A percentile compares a stretch with the other conserved stretches of the same genome.
These are phyloP conservation scores for Anaeromyces robustus DNA, from an alignment of 192 early-diverging fungal genomes.

Conservation along the genomic window DNA sequence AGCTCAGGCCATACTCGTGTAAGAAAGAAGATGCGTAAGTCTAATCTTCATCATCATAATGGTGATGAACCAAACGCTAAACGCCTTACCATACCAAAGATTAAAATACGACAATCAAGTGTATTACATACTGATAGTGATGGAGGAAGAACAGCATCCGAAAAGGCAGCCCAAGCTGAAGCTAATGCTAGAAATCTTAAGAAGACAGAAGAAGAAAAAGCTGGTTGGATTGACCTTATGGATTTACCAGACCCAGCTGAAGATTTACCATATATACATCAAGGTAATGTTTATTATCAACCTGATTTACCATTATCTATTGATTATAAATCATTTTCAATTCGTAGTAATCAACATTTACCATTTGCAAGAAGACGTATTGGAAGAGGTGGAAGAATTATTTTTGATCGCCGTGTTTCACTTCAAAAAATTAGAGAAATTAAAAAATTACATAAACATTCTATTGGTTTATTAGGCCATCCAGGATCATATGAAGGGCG, in stretches of 20 bases:
- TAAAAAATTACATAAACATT: not conserved
- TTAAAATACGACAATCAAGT: slow-evolving; percentile 30
- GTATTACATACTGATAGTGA: slow-evolving; percentile 21
- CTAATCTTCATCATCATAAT: not conserved
- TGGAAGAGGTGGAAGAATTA: slow-evolving; percentile 62
- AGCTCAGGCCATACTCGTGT: not conserved
- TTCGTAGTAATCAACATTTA: slow-evolving; percentile 5
- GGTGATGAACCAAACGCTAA: slow-evolving; percentile 1
- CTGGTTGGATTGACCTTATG: slow-evolving; percentile 51
- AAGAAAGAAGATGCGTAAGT: not conserved
- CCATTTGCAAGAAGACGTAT: slow-evolving; percentile 36
- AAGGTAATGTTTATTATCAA: slow-evolving; percentile 9
- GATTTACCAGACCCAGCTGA: slow-evolving; percentile 26
- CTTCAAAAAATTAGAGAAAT: not conserved
- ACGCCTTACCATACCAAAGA: slow-evolving; percentile 4
- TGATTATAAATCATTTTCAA: slow-evolving; percentile 4
- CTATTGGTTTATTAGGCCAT: not conserved
- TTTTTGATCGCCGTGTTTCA: slow-evolving; percentile 40
- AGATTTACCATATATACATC: not conserved
- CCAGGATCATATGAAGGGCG: not conserved
- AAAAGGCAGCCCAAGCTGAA: slow-evolving; percentile 15
- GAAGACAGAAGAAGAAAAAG: slow-evolving; percentile 33
- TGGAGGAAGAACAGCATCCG: slow-evolving; percentile 9
- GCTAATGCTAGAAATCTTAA: slow-evolving; percentile 37
- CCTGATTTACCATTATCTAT: not conserved